These are phyloP conservation scores for Russula sp. DNA, from an alignment of 768 basidiomycete species.

Conservation along the genomic window DNA sequence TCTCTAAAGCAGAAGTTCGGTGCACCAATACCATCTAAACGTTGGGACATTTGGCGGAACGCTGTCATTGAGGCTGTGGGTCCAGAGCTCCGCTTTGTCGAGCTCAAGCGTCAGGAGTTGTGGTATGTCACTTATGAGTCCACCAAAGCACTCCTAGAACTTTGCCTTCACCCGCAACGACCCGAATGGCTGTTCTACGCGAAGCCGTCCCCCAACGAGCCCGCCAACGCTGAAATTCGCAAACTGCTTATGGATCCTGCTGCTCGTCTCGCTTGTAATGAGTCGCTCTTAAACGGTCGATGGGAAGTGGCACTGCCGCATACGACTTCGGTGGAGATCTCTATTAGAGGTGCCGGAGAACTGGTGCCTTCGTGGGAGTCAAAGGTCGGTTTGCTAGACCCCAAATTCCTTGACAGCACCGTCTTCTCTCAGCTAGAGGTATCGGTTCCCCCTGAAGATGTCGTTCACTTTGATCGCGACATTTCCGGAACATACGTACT, in stretches of 20 bases:
- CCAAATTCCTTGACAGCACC: constrained; percentile 57
- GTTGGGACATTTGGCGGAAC: constrained; percentile 64
- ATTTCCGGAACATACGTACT: constrained; percentile 76
- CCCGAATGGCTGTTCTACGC: constrained; percentile 87
- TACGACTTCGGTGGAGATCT: constrained; percentile 48
- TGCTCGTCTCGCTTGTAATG: constrained; percentile 60
- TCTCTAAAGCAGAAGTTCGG: constrained; percentile 38
- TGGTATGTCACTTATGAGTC: constrained; percentile 83
- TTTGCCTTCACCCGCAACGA: constrained; percentile 67
- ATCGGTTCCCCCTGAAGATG: constrained; percentile 44
- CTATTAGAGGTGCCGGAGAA: constrained; percentile 59
- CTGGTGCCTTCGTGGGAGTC: constrained; percentile 82
- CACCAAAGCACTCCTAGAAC: constrained; percentile 60
- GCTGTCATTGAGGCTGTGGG: constrained; percentile 55
- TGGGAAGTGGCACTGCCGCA: constrained; percentile 82
- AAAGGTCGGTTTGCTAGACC: constrained; percentile 63
- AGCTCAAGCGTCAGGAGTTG: constrained; percentile 79
- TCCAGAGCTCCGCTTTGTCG: constrained; percentile 75
- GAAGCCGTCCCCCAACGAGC: constrained; percentile 55
- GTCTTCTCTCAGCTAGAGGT: constrained; percentile 66
- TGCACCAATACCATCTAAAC: constrained; percentile 42
- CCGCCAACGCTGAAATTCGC: constrained; percentile 77
- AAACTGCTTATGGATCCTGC: constrained; percentile 65
- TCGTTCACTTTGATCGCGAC: constrained; percentile 60
- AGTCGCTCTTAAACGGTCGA: constrained; percentile 54